These are phyloP conservation scores for Fraxinus paxiana DNA, from an alignment of 305 asterid species.

Conservation along the genomic window DNA sequence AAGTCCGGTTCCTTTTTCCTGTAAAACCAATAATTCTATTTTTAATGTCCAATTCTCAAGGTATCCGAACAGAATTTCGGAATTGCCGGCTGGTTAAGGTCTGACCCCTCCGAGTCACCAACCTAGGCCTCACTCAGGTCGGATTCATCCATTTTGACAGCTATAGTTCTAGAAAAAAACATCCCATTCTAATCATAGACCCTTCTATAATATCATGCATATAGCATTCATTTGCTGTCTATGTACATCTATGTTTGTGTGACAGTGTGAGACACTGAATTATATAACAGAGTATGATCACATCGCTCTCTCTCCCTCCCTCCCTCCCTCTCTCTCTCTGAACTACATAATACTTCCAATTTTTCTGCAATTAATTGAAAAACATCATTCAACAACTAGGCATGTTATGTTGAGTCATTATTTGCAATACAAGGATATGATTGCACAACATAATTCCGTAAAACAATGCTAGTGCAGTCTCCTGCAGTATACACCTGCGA, in stretches of 20 bases:
- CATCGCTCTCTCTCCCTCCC: not conserved
- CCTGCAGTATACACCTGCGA: not conserved
- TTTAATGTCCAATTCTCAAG: not conserved
- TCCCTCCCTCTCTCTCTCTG: not conserved
- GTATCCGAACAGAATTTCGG: not conserved
- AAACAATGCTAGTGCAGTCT: not conserved
- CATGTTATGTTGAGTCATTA: not conserved
- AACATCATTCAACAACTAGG: conserved; percentile 16
- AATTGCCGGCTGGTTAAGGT: not conserved
- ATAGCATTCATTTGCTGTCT: not conserved
- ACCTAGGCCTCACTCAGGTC: not conserved
- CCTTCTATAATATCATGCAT: not conserved
- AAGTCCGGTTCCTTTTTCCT: not conserved
- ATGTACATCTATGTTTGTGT: not conserved
- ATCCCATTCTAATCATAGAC: not conserved
- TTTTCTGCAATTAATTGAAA: not conserved
- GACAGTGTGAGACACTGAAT: not conserved
- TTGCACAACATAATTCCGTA: conserved; percentile 3
- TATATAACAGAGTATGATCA: not conserved
- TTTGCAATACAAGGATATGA: conserved; percentile 11
- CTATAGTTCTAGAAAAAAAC: not conserved
- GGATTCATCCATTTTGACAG: not conserved
- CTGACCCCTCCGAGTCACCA: not conserved
- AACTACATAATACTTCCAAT: not conserved
- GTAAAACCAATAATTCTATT: not conserved